Percentiles rank a stretch among this genome's conserved stretches.
These are phyloP conservation scores for Neurospora sp. DNA, from an alignment of 495 filamentous ascomycete genomes.

Conservation along the genomic window DNA sequence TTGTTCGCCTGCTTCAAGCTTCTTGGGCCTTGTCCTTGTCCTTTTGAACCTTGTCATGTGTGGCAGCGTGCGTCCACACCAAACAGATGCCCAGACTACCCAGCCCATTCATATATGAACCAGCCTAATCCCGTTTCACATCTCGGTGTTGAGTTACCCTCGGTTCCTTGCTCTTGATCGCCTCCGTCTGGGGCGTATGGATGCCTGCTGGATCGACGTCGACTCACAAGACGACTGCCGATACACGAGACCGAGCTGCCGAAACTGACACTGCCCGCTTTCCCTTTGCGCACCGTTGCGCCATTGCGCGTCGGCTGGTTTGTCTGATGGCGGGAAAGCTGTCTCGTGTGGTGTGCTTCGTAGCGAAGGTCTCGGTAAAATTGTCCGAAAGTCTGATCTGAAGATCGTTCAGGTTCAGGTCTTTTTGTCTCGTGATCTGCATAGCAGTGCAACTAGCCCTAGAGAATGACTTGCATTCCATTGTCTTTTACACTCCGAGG, in stretches of 20 bases:
- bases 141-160: background rate
- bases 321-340: background rate
- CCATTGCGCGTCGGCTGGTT: background rate
- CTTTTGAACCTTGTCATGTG: background rate
- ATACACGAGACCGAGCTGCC: background rate
- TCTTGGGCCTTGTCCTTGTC: background rate
- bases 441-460: background rate
- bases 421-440: background rate
- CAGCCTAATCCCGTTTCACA: background rate
- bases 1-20: background rate
- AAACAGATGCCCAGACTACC: background rate
- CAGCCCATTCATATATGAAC: background rate
- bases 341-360: background rate
- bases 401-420: background rate
- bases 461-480: background rate
- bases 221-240: background rate
- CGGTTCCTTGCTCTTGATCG: background rate
- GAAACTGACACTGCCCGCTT: background rate
- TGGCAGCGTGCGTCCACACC: background rate
- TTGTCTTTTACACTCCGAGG: background rate
- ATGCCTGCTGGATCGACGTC: background rate
- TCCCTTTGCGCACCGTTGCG: background rate
- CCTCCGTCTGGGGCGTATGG: background rate
- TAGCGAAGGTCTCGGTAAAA: background rate
- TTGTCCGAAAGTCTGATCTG: background rate